These are phyloP conservation scores for Paramyrothecium roridum DNA, from an alignment of 2,329 filamentous ascomycete genomes.

Conservation along the genomic window DNA sequence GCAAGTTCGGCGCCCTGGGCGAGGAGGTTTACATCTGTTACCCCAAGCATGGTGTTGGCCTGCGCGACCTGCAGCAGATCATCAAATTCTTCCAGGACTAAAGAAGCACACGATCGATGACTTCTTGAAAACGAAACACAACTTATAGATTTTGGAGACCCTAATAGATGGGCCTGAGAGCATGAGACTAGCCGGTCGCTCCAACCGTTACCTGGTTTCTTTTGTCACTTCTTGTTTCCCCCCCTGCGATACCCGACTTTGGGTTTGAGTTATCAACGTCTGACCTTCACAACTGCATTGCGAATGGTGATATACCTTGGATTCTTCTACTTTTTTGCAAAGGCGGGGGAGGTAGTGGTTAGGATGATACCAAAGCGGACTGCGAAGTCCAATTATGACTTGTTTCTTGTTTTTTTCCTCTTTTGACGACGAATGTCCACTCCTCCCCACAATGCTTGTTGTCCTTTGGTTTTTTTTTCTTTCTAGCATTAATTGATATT, in stretches of 20 bases:
- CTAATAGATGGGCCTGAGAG: too few species aligned
- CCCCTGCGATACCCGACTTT: neutral
- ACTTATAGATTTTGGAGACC: too few species aligned
- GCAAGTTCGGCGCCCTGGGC: slow-evolving; percentile 82
- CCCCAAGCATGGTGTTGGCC: slow-evolving; percentile 78
- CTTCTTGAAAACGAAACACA: neutral
- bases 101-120: slow-evolving; percentile 2
- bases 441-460: too few species aligned
- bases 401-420: neutral
- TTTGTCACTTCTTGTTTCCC: neutral
- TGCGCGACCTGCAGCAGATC: slow-evolving; percentile 79
- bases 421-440: neutral
- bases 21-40: slow-evolving; percentile 90
- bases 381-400: neutral
- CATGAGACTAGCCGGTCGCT: too few species aligned
- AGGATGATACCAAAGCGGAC: neutral
- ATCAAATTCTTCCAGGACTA: slow-evolving; percentile 86
- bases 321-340: neutral
- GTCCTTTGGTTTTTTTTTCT: too few species aligned
- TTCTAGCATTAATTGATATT: too few species aligned
- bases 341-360: neutral
- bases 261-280: neutral
- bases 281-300: neutral
- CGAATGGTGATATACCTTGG: neutral
- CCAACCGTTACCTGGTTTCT: neutral